Evolutionary conservation across 208 protist genomes (phyloP).

Genomic region (Blastocrithidia nonstop): DNA sequence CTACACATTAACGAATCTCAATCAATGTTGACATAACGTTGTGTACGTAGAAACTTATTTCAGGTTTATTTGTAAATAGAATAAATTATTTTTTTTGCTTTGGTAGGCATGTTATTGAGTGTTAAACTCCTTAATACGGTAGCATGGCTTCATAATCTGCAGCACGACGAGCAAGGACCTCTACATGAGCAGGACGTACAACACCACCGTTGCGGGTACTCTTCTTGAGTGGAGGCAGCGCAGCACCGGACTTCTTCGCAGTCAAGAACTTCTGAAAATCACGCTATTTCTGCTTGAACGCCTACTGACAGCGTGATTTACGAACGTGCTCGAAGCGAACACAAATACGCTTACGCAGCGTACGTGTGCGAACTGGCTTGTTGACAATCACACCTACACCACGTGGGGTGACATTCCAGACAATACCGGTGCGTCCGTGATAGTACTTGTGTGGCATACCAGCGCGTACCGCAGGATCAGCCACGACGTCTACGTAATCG

Average conservation of each 20-base stretch:
- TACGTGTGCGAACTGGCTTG: constrained; percentile 96
- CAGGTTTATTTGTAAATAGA: background rate
- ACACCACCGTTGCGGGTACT: constrained; percentile 61
- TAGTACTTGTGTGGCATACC: constrained; percentile 99
- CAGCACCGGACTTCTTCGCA: constrained; percentile 73
- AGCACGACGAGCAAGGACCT: constrained; percentile 57
- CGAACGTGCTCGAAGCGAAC: constrained; percentile 99
- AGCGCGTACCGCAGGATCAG: constrained; percentile 96
- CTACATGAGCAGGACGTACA: constrained; percentile 52
- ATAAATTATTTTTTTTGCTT: background rate
- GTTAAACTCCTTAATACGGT: constrained; percentile 28
- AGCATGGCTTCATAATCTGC: constrained; percentile 82
- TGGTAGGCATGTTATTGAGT: too few relatives aligned
- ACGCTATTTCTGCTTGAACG: constrained; percentile 76
- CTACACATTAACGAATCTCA: too few relatives aligned
- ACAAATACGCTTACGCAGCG: constrained; percentile 99
- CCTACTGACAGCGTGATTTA: constrained; percentile 85
- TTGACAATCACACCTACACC: constrained; percentile 99
- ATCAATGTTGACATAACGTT: background rate
- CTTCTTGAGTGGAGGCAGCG: constrained; percentile 45
- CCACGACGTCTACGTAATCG: constrained; percentile 98
- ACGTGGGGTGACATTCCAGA: constrained; percentile 98
- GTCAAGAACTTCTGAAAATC: constrained; percentile 50
- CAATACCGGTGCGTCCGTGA: constrained; percentile 98
- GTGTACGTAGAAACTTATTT: background rate